Percentiles rank a stretch among this genome's conserved stretches.
Conservation (phyloP, 768 basidiomycete genomes). For the Boletus tylopilopsis region DNA sequence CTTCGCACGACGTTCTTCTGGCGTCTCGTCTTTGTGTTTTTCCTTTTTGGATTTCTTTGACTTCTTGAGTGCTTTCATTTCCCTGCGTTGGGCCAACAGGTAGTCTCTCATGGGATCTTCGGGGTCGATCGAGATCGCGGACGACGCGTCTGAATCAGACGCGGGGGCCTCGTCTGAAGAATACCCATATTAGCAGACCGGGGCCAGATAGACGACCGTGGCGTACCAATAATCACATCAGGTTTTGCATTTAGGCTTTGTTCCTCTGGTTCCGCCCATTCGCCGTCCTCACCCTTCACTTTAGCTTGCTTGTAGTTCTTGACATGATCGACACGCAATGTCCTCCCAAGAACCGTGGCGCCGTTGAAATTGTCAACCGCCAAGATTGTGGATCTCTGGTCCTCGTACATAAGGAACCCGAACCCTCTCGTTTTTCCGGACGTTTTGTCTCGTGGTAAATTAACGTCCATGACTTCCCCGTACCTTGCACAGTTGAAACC, state of each 20-base stretch:
- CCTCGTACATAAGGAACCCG: constrained; percentile 98
- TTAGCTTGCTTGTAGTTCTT: constrained; percentile 90
- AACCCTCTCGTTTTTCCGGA: constrained; percentile 92
- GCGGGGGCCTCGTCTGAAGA: constrained; percentile 45
- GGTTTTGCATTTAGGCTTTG: constrained; percentile 89
- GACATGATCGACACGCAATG: constrained; percentile 88
- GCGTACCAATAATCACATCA: constrained; percentile 57
- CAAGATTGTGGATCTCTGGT: constrained; percentile 92
- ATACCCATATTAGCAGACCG: constrained; percentile 5
- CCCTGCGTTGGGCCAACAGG: constrained; percentile 68
- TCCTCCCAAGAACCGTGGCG: constrained; percentile 80
- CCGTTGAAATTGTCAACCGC: constrained; percentile 99
- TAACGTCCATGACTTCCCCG: constrained; percentile 94
- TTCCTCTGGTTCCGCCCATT: constrained; percentile 80
- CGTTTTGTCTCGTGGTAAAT: constrained; percentile 90
- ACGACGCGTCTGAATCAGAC: constrained; percentile 65
- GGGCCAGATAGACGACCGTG: neutral
- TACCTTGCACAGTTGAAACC: constrained; percentile 50
- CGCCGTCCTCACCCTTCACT: constrained; percentile 73
- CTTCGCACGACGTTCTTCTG: constrained; percentile 70
- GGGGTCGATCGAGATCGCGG: constrained; percentile 74
- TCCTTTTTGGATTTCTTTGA: constrained; percentile 57
- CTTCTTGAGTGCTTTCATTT: constrained; percentile 64
- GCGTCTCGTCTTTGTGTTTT: constrained; percentile 72
- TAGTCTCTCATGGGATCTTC: constrained; percentile 99